Conservation (phyloP, 805 yeast genomes). For the Metschnikowia continentalis region DNA sequence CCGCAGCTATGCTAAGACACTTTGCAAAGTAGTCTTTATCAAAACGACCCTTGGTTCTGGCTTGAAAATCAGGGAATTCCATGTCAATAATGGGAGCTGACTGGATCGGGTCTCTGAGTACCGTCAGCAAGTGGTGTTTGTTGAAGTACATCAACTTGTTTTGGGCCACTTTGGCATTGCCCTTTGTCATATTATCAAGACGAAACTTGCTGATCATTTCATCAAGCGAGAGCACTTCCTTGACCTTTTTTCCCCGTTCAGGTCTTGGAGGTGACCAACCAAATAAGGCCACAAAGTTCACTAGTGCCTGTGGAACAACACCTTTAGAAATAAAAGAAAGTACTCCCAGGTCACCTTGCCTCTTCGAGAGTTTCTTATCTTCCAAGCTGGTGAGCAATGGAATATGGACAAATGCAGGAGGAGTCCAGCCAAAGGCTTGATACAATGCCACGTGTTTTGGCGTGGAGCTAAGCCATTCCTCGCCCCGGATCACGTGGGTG, state of each 20-base stretch:
- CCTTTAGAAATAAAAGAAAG: slow-evolving; percentile 55
- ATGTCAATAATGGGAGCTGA: slow-evolving; percentile 36
- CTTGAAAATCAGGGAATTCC: slow-evolving; percentile 19
- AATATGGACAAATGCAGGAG: slow-evolving; percentile 82
- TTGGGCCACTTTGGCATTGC: slow-evolving; percentile 88
- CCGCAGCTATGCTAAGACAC: slow-evolving; percentile 44
- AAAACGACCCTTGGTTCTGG: slow-evolving; percentile 9
- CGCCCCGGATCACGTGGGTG: slow-evolving; percentile 94
- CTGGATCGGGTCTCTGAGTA: slow-evolving; percentile 34
- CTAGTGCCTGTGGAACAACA: slow-evolving; percentile 77
- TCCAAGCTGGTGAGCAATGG: slow-evolving; percentile 74
- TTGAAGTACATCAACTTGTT: slow-evolving; percentile 74
- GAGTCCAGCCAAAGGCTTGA: slow-evolving; percentile 77
- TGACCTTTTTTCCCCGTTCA: slow-evolving; percentile 40
- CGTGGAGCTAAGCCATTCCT: slow-evolving; percentile 96
- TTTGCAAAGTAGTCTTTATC: slow-evolving; percentile 30
- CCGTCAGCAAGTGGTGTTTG: slow-evolving; percentile 54
- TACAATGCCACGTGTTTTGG: slow-evolving; percentile 91
- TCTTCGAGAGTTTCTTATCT: slow-evolving; percentile 78
- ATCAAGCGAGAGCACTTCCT: slow-evolving; percentile 49
- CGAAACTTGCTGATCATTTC: slow-evolving; percentile 56
- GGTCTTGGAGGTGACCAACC: slow-evolving; percentile 90
- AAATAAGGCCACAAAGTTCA: slow-evolving; percentile 82
- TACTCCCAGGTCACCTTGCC: slow-evolving; percentile 80
- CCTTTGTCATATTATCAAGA: slow-evolving; percentile 75